These are phyloP conservation scores for Beauveria brongniartii DNA, from an alignment of 2,329 filamentous ascomycete genomes.

Conservation along the genomic window DNA sequence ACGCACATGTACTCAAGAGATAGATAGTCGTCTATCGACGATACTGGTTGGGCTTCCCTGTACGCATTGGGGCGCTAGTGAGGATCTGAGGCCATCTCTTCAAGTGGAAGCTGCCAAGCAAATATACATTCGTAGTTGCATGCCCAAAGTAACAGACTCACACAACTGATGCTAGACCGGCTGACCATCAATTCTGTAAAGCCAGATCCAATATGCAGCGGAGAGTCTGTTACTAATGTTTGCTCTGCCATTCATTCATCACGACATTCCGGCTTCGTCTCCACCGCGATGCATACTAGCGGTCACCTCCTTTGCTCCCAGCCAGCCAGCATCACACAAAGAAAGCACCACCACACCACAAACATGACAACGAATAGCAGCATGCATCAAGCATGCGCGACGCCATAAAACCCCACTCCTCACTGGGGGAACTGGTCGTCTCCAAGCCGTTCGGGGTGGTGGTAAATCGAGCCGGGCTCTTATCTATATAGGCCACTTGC, in stretches of 20 bases:
- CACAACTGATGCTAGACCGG: background rate
- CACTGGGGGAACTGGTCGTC: background rate
- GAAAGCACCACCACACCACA: background rate
- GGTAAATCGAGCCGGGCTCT: background rate
- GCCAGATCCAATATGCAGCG: background rate
- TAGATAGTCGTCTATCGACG: background rate
- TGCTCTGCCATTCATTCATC: background rate
- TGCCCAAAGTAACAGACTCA: background rate
- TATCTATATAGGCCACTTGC: background rate
- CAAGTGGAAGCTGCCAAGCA: background rate
- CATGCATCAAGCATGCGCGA: background rate
- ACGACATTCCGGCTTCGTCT: background rate
- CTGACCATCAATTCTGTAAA: background rate
- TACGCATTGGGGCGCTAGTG: background rate
- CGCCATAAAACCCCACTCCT: background rate
- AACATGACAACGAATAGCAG: background rate
- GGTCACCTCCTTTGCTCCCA: too few species aligned
- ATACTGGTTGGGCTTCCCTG: background rate
- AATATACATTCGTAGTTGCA: background rate
- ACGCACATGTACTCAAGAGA: background rate
- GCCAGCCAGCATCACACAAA: background rate
- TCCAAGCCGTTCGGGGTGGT: background rate
- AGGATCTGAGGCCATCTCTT: background rate
- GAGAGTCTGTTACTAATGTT: too few species aligned
- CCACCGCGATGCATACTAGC: background rate